Conservation (phyloP, 2,329 filamentous ascomycete species). For the Ambrosiella beaveri region DNA sequence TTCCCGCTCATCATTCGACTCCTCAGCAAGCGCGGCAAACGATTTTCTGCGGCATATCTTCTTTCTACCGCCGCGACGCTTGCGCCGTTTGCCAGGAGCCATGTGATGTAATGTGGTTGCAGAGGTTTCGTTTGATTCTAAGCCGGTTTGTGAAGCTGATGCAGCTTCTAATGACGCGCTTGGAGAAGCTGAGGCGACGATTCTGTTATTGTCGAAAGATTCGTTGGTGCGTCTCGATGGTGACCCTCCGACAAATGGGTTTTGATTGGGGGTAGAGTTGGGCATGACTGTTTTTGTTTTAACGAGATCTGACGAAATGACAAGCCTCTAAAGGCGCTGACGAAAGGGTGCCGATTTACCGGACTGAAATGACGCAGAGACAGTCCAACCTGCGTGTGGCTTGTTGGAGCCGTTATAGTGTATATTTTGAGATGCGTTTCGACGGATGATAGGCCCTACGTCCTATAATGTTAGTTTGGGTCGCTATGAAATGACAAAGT, state of each 20-base stretch:
- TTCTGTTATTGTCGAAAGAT: background rate
- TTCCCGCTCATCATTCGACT: constrained; percentile 24
- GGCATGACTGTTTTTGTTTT: background rate
- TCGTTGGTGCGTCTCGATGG: background rate
- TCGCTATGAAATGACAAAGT: no score
- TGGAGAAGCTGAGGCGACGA: background rate
- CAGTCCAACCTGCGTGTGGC: background rate
- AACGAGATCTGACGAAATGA: background rate
- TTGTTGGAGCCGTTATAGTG: background rate
- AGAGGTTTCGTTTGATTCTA: background rate
- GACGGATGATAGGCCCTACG: background rate
- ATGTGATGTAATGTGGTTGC: background rate
- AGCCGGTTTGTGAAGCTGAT: background rate
- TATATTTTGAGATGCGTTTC: no score
- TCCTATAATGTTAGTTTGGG: background rate
- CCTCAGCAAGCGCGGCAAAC: constrained; percentile 50
- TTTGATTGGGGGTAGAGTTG: background rate
- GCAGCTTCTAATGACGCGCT: background rate
- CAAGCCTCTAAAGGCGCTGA: no score
- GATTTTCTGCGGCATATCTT: constrained; percentile 62
- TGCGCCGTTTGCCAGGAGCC: constrained; percentile 37
- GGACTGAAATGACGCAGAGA: background rate
- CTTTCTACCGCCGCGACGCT: constrained; percentile 61
- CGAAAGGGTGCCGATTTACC: background rate
- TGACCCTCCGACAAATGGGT: background rate